phyloP scores from a whole-genome alignment of 73 alveolate species.

The Durusdinium trenchii region DNA sequence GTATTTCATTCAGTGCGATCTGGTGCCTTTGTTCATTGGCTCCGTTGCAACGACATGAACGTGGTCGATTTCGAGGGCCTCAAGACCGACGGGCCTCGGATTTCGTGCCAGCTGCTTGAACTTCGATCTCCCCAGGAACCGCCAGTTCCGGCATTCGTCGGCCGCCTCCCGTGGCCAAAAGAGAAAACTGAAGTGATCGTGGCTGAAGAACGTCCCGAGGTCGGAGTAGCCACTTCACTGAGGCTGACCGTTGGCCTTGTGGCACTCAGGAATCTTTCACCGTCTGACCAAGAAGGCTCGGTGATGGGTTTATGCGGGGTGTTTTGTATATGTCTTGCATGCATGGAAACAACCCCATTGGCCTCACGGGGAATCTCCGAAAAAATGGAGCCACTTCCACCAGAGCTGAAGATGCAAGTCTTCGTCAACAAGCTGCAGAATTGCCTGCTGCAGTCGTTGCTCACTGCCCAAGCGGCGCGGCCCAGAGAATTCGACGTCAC shows the following conservation, averaged over 20 bases:
- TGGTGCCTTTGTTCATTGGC: slow-evolving; percentile 40
- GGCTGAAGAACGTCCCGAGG: background rate
- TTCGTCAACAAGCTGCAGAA: background rate
- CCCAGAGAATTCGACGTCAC: background rate
- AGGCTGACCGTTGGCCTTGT: background rate
- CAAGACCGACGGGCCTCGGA: background rate
- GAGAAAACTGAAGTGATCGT: background rate
- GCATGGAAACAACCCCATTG: background rate
- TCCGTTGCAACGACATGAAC: background rate
- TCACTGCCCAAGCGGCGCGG: background rate
- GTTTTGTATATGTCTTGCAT: background rate
- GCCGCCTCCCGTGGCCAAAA: background rate
- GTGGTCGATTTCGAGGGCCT: background rate
- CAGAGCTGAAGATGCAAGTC: background rate
- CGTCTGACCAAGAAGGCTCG: background rate
- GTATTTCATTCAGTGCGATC: background rate
- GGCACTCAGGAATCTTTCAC: background rate
- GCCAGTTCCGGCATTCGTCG: background rate
- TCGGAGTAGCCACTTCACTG: background rate
- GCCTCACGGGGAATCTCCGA: background rate
- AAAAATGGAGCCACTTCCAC: background rate
- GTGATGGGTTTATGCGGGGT: background rate
- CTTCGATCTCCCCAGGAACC: background rate
- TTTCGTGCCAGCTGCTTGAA: background rate
- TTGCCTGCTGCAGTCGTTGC: background rate